A percentile compares a stretch with the other conserved stretches of the same genome.
These are phyloP conservation scores for Seminavis robusta DNA, from an alignment of 108 stramenopile species.

Conservation along the genomic window DNA sequence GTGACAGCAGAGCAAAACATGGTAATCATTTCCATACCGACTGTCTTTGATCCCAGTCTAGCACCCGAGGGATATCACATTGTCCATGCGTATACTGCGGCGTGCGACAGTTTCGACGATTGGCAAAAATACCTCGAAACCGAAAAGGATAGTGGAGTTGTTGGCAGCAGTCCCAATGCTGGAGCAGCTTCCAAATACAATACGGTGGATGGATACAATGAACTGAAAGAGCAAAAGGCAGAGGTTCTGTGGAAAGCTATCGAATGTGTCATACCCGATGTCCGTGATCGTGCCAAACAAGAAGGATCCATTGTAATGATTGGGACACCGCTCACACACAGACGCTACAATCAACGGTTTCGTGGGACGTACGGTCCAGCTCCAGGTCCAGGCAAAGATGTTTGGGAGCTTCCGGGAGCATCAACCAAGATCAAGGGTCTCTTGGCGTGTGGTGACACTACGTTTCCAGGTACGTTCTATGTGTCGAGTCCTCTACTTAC, in stretches of 20 bases:
- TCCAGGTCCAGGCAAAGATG: slow-evolving; percentile 43
- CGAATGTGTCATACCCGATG: slow-evolving; percentile 84
- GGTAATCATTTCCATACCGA: slow-evolving; percentile 81
- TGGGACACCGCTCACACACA: slow-evolving; percentile 87
- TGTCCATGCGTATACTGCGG: slow-evolving; percentile 87
- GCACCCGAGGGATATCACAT: slow-evolving; percentile 89
- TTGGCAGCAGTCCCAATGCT: slow-evolving; percentile 43
- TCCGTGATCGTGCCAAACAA: slow-evolving; percentile 63
- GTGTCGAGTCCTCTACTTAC: no score
- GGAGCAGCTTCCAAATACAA: slow-evolving; percentile 48
- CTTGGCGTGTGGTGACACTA: slow-evolving; percentile 75
- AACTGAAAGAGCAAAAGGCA: slow-evolving; percentile 71
- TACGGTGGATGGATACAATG: slow-evolving; percentile 40
- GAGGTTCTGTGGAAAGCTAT: slow-evolving; percentile 86
- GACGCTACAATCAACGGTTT: slow-evolving; percentile 75
- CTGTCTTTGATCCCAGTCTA: slow-evolving; percentile 77
- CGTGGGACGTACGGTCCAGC: slow-evolving; percentile 86
- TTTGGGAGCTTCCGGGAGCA: slow-evolving; percentile 55
- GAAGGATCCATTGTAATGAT: slow-evolving; percentile 52
- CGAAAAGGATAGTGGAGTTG: slow-evolving; percentile 50
- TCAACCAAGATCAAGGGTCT: slow-evolving; percentile 51
- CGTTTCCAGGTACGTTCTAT: no score
- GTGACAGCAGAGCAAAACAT: slow-evolving; percentile 81
- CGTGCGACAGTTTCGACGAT: slow-evolving; percentile 69
- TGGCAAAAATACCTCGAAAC: slow-evolving; percentile 59